Conservation (phyloP, 176 grass and related monocot genomes). For the Metroxylon sagu region DNA sequence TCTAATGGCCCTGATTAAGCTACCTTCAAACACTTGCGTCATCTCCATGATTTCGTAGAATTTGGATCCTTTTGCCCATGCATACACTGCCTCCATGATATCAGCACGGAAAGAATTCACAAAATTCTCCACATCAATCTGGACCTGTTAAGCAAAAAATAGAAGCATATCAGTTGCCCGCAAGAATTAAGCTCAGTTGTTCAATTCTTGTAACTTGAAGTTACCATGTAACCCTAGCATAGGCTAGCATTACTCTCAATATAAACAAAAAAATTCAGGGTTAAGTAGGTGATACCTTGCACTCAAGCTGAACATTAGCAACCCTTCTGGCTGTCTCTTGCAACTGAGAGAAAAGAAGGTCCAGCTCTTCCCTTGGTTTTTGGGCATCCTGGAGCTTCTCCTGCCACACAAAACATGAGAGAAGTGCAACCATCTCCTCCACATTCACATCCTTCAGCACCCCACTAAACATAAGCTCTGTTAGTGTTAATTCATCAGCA, state of each 20-base stretch:
- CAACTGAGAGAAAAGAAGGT: constrained; percentile 44
- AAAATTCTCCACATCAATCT: constrained; percentile 76
- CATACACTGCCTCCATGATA: constrained; percentile 88
- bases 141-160: constrained; percentile 27
- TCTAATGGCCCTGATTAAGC: constrained; percentile 86
- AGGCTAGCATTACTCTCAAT: not conserved
- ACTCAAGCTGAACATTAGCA: constrained; percentile 49
- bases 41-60: constrained; percentile 7
- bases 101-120: constrained; percentile 78
- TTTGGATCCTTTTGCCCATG: constrained; percentile 38
- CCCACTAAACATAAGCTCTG: constrained; percentile 89
- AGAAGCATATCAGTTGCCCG: not conserved
- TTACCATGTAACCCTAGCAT: too few species aligned
- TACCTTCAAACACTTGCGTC: constrained; percentile 52
- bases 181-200: too few species aligned
- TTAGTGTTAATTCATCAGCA: constrained; percentile 77
- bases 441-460: constrained; percentile 66
- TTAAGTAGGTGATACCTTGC: constrained; percentile 47
- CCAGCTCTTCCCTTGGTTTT: constrained; percentile 76
- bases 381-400: constrained; percentile 78
- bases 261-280: not conserved
- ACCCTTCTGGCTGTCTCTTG: constrained; percentile 42
- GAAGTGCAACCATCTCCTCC: constrained; percentile 85
- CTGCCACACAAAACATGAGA: constrained; percentile 93
- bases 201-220: too few species aligned